Base-by-base conservation (phyloP, 2,329 filamentous ascomycete species). In the Hypoxylon sp. region DNA sequence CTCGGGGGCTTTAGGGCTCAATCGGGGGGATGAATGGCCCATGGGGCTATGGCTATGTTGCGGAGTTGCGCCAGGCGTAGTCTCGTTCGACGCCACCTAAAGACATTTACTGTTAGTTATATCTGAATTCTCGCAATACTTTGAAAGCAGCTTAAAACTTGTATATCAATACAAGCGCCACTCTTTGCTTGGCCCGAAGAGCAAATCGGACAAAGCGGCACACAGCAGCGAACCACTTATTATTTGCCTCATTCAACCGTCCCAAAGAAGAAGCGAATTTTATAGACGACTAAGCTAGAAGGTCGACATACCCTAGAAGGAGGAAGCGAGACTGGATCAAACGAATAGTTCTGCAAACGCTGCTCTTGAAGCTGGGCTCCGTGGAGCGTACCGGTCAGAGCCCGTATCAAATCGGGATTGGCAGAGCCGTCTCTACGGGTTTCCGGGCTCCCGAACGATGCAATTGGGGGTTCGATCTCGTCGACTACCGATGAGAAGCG, bases 301-400 rank as follows among this genome's bases (percentile, higher is more conserved):
- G 14, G 78, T 74, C 64, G 23, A 86, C 91, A 80, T 88, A 95
- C 93, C 80, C 92, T 87, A 47, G 93, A 95, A 30, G 88, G 85
- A 37, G 96, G 95, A 55, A 98, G 84, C 34, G 96, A 98, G 69
- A 97, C 90, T 32, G 95, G 91, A 77, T 97, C 94, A 75, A 94
- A 98, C 45, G 91, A 90, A 80, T 93, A 97, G 76, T 94, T 92
- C 76, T 91, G 91, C 83, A 97, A 88, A 69, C 94, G 88, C 61
- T 89, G 87, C 73, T 94, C 91, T 81, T 97, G 94, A 66, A 97
- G 85, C 72, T 90, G 88, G 48, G 89, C 86, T 67, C 88, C 88
- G 70, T 93, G 91, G 25, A 97, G 82, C 23, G 88, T 90, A 71
- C 89, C 87, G 53, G 91, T 90, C 66, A 97, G 82, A 64, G 88